A percentile compares a stretch with the other conserved stretches of the same genome.
Conservation (phyloP, 805 yeast species). For the Cyberlindnera xishuangbannaensis region DNA sequence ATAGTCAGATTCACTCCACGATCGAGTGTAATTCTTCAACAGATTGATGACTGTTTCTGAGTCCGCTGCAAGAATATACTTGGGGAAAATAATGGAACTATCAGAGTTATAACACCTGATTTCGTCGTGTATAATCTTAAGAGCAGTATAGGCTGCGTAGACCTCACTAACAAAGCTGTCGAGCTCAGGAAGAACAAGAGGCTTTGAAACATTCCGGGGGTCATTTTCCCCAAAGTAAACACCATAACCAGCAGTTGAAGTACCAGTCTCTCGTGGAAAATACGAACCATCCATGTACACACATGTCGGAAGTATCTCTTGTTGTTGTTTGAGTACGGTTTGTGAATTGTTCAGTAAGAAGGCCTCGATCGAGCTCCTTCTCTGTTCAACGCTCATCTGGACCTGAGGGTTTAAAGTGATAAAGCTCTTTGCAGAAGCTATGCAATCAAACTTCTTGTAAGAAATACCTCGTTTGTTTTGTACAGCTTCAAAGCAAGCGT, state of each 20-base stretch:
- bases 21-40: conserved; percentile 46
- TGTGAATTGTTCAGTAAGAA: conserved; percentile 8
- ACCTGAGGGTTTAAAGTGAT: conserved; percentile 5
- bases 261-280: conserved; percentile 43
- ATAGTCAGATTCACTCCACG: conserved; percentile 58
- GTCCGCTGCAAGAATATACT: conserved; percentile 55
- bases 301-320: conserved; percentile 1
- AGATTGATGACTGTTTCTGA: conserved; percentile 60
- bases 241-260: conserved; percentile 52
- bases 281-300: conserved; percentile 78
- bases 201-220: conserved; percentile 47
- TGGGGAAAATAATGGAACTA: conserved; percentile 14
- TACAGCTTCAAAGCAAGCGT: conserved; percentile 26
- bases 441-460: conserved; percentile 36
- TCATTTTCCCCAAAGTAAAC: conserved; percentile 59
- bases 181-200: conserved; percentile 41
- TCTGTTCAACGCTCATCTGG: too few species aligned
- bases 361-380: not conserved
- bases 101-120: conserved; percentile 20
- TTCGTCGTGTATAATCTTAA: conserved; percentile 34
- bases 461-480: conserved; percentile 31
- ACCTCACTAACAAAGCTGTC: conserved; percentile 84
- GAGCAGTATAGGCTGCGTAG: conserved; percentile 54
- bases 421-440: conserved; percentile 10
- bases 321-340: conserved; percentile 8